Base-by-base conservation (phyloP, 495 filamentous ascomycete species). In the Diplogelasinospora grovesii region DNA sequence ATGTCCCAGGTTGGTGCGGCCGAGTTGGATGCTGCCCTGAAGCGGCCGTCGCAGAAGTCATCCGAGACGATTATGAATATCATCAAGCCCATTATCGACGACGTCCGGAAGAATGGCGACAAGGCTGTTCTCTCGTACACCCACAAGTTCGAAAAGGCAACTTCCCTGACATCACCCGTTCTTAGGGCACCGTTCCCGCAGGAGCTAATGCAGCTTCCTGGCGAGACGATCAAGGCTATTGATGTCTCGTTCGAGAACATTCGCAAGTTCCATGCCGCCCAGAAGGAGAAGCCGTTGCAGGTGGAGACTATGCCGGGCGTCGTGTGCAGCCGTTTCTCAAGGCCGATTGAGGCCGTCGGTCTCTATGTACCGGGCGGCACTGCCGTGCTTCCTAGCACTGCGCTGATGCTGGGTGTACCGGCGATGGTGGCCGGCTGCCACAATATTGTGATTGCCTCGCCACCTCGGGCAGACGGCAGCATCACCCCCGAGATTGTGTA, bases 281-380 rank as follows among this genome's bases (percentile, higher is more conserved):
- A 98, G 50, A 78, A 74, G 50, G 79, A 85, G 33, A 81, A 84
- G 53, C 74, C 85, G 3, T 69, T 97, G 13, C 56, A 74, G 45
- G 83, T 98, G 26, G 89, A 95, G 66, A 98, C 92, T 3, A 98
- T 98, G 92, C 92, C 92, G 5, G 92, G 92, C 26, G 87, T 98
- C 10, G 73, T 84, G 30, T 98, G 92, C 72, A 92, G 86, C 35
- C 86, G 92, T 34, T 97, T 97, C 68, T 82, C 84, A 2, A 74
- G 93, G 2, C 79, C 92, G 0, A 96, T 98, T 43, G 92, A 97
- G 59, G 73, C 87, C 13, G 92, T 98, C 22, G 92, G 92, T 39
- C 75, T 95, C 29, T 98, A 98, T 59, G 80, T 98, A 7, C 92
- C 92, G 7, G 92, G 92, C 40, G 92, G 92, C 36, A 98, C 92